Conservation (phyloP, 1,284 basidiomycete genomes). For the Heterobasidion parviporum region DNA sequence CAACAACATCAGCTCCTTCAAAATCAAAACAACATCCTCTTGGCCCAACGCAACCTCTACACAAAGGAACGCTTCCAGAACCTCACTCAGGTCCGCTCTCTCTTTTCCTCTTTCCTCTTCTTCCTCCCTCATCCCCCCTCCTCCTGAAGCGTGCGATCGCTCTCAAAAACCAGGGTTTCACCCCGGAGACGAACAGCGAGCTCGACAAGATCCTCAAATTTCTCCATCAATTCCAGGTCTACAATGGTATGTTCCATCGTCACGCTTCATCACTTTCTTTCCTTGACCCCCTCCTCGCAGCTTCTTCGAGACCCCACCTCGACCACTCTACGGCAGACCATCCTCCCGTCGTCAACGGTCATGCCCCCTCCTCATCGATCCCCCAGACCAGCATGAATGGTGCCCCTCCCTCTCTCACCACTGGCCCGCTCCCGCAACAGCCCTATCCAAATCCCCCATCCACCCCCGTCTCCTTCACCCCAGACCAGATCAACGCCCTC, state of each 20-base stretch:
- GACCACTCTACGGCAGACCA: slow-evolving; percentile 9
- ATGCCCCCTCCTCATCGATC: slow-evolving; percentile 11
- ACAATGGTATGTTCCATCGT: slow-evolving; percentile 13
- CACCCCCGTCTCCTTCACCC: slow-evolving; percentile 74
- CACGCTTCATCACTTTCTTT: neutral
- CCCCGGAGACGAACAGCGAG: slow-evolving; percentile 26
- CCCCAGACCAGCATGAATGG: slow-evolving; percentile 18
- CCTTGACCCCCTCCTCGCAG: slow-evolving; percentile 1
- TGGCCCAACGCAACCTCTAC: slow-evolving; percentile 13
- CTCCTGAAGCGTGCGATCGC: slow-evolving; percentile 23
- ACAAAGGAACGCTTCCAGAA: slow-evolving; percentile 17
- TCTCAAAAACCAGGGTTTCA: slow-evolving; percentile 23
- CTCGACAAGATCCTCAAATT: slow-evolving; percentile 23
- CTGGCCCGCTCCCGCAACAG: slow-evolving; percentile 21
- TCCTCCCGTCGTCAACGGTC: slow-evolving; percentile 12
- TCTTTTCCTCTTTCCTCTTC: neutral
- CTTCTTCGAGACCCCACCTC: slow-evolving; percentile 3
- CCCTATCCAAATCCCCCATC: slow-evolving; percentile 28
- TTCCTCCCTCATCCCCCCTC: neutral
- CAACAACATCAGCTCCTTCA: slow-evolving; percentile 15
- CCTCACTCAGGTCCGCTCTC: slow-evolving; percentile 18
- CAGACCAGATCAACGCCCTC: slow-evolving; percentile 78
- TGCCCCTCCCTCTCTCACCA: slow-evolving; percentile 18
- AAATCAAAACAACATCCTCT: neutral
- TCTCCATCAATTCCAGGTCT: slow-evolving; percentile 20